Base-by-base conservation (phyloP, 1,284 basidiomycete species). In the Somion occarium region DNA sequence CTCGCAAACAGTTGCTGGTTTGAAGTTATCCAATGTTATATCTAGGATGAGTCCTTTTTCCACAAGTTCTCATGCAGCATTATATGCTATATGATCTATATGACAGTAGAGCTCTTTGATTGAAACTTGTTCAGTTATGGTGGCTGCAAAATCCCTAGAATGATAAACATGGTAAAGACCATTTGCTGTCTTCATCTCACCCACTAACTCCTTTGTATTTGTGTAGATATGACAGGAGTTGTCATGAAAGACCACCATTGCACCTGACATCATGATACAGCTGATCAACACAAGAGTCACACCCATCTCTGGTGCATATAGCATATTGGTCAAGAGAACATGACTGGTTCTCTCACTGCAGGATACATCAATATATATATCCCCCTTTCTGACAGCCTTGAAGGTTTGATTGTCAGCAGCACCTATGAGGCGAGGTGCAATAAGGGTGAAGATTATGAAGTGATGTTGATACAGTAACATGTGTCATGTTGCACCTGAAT, bases 201-300 rank as follows among this genome's bases (percentile, higher is more conserved):
- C 52, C 30, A 34, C 30, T 7, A 34, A 15, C 7, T 34, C 30
- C 30, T 34, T 34, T 15, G 7, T 15, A 7, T 34, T 15, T 7
- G 7, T 34, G 15, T 34, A 34, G 7, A 34, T 7, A 7, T 7
- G 15, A 34, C 30, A 34, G 30, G 30, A 34, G 30, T 34, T 34
- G 15, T 34, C 30, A 7, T 15, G 30, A 9, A 53, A n/a, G 5
- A 49, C 13, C 5, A 18, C 15, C 9, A 26, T 4, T 5, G 15
- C 20, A 3, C 73, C 67, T 0, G 53, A 49, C 5, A 70, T 56
- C 19, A 71, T 65, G 12, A 74, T 63, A 5, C 52, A 47, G 1
- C 69, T 62, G 37, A 73, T 61, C 0, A 67, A 74, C 1, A 73
- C 55, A 0, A 73, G 55, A 0, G 64, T 72, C 38, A 69, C 68